Base-by-base conservation (phyloP, 768 basidiomycete species). In the Leccinum imitatum region DNA sequence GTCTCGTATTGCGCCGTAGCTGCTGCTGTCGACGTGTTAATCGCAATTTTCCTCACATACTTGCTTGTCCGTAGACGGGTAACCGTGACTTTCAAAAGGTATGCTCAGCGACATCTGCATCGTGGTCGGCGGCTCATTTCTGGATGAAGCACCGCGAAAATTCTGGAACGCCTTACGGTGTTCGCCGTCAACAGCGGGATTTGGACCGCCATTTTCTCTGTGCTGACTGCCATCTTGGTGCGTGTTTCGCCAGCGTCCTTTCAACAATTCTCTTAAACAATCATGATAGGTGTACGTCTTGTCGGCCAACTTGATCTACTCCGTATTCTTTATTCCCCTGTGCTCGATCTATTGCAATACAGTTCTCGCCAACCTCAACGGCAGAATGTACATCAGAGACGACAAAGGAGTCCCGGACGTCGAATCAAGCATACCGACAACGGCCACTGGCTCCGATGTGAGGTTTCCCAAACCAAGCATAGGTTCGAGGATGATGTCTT, bases 171-270 rank as follows among this genome's bases (percentile, higher is more conserved):
- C 47, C 56, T 57, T 11, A 50, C 56, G 6, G 33, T 57, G 9
- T 57, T 57, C 10, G 46, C 56, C 4, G 37, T 57, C 21, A 57
- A 50, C 47, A 57, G 56, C 21, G 56, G 56, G 10, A 57, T 57
- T 14, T 57, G 56, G 56, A 57, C 56, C 14, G 56, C 56, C 4
- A 37, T 47, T 35, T 57, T 57, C 23, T 57, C 56, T 21, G 17
- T 57, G 10, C 47, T 57, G 33, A n/a, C 56, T 10, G 56, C 56
- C 56, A 27, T 57, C 47, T 37, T 57, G 31, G 56, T 50, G 21
- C 15, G 56, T 50, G 31, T 46, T 17, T 44, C 17, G 15, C 17
- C 14, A 8, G 23, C 53, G 19, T 2, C 9, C 10, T 21, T 13
- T 37, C 13, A 21, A 21, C 21, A 7, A 21, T 3, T 37, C 8